phyloP scores from a whole-genome alignment of 2,329 filamentous ascomycete genomes.

The Ophiostoma triangulosporum region DNA sequence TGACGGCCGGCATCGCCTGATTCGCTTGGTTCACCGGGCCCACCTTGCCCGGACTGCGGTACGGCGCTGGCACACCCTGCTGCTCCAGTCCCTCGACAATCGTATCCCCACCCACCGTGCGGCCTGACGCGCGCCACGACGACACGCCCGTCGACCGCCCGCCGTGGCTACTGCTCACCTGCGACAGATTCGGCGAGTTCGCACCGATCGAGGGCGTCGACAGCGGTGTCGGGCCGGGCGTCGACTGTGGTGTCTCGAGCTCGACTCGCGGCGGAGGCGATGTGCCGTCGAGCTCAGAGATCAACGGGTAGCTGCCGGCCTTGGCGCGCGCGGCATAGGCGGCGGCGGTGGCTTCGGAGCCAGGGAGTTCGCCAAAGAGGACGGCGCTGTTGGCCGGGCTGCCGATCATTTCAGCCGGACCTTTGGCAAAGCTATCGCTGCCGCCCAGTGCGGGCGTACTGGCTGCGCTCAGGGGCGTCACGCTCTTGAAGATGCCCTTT shows the following conservation, averaged over 20 bases:
- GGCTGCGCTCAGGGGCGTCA: background rate
- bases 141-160: conserved; percentile 5
- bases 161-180: background rate
- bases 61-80: background rate
- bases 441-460: background rate
- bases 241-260: conserved; percentile 9
- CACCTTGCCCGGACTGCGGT: background rate
- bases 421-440: background rate
- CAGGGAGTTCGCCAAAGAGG: conserved; percentile 1
- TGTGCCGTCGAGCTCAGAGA: conserved; percentile 10
- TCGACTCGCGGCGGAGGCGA: background rate
- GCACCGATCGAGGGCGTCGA: background rate
- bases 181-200: conserved; percentile 2
- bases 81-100: background rate
- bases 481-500: background rate
- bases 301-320: background rate
- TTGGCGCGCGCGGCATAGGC: background rate
- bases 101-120: background rate
- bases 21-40: no score
- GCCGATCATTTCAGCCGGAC: background rate
- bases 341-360: background rate
- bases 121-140: conserved; percentile 8
- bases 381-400: background rate
- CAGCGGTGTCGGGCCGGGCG: background rate
- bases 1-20: no score